These are phyloP conservation scores for Talaromyces thailandensis DNA, from an alignment of 495 filamentous ascomycete genomes.

Conservation along the genomic window DNA sequence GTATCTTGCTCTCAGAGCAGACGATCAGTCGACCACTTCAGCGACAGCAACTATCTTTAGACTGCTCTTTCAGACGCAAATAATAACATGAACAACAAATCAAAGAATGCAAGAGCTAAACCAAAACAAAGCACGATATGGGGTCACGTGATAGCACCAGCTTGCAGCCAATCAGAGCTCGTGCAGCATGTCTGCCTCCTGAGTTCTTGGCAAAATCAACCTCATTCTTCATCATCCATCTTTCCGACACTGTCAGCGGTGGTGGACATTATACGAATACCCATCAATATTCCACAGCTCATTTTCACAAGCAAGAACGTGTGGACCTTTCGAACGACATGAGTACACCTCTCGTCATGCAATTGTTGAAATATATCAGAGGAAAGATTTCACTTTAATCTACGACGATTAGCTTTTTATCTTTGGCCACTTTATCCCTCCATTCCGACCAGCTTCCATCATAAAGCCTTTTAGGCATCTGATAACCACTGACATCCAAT, in stretches of 20 bases:
- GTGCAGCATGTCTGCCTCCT: not conserved
- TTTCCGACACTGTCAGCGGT: too few species aligned
- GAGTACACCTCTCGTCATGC: too few species aligned
- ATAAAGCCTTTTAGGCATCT: conserved; percentile 14
- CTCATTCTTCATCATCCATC: not conserved
- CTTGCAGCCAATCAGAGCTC: not conserved
- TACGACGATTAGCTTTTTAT: conserved; percentile 6
- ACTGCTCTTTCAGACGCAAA: too few species aligned
- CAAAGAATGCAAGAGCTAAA: not conserved
- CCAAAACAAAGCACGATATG: not conserved
- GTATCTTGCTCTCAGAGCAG: not conserved
- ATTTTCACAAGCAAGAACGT: too few species aligned
- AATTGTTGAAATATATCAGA: not conserved
- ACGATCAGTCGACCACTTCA: not conserved
- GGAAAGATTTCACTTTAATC: not conserved
- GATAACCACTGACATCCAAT: conserved; percentile 12
- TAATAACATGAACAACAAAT: not conserved
- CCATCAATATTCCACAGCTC: too few species aligned
- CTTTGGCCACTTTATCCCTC: conserved; percentile 11
- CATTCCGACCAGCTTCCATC: conserved; percentile 32
- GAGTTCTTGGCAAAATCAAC: not conserved
- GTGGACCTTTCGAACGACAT: too few species aligned
- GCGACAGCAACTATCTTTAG: too few species aligned
- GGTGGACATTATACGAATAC: too few species aligned
- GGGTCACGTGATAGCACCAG: not conserved